Base-by-base conservation (phyloP, 225 moss, liverwort and hornwort species). In the Polytrichum commune region DNA sequence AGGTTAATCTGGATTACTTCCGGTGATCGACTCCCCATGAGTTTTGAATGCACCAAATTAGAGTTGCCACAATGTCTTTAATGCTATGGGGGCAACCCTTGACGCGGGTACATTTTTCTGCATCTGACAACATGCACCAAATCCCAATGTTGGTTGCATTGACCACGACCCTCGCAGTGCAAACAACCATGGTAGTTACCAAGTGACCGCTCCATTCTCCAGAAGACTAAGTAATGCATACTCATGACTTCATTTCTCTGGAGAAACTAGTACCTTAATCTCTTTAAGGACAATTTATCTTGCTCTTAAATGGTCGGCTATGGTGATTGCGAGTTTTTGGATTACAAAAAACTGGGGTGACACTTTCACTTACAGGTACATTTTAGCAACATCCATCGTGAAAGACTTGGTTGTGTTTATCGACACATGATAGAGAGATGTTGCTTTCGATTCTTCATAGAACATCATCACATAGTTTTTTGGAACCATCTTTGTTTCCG, bases 371-470 rank as follows among this genome's bases (percentile, higher is more conserved):
- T 71, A 74, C 82, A 86, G 86, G 86, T 86, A 86, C 55, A 62
- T 86, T 25, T 64, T 74, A 67, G 80, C 86, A 67, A 72, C 82
- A 73, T 86, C 86, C 60, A 80, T 78, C 70, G 55, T 86, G 20
- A 86, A 86, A 75, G 86, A 86, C 75, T 74, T 86, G 61, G 77
- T 86, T 54, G 75, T 86, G 67, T 83, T 86, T 29, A 73, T 86
- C 22, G 86, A 86, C 61, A 70, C 86, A 55, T 80, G 75, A 57
- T 83, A 86, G 74, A 19, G 29, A 64, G 64, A 75, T 70, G 66
- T 74, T 69, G 75, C 77, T 64, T 86, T 86, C 64, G 69, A 46
- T 18, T 67, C 63, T 60, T 73, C 83, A 35, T 74, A 77, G 67
- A 80, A 29, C 30, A 62, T 80, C 32, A 30, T 83, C 32, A 77